Conservation (phyloP, 345 rosid genomes). For the Salix koriyanagi region DNA sequence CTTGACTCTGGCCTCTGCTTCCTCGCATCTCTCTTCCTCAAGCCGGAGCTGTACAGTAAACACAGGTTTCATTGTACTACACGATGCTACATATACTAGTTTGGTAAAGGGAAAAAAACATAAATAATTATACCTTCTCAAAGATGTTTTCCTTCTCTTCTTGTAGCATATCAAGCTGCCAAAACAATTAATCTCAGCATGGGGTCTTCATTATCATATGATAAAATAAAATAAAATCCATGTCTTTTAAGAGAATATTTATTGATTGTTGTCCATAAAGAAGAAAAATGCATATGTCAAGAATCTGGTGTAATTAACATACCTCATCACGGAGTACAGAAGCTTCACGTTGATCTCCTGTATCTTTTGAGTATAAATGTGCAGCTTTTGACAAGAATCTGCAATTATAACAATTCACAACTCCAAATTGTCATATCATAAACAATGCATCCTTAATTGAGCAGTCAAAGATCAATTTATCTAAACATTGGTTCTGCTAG, state of each 20-base stretch:
- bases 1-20: conserved; percentile 28
- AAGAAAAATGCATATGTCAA: not conserved
- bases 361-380: conserved; percentile 34
- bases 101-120: not conserved
- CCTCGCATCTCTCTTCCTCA: conserved; percentile 31
- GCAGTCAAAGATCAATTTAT: not conserved
- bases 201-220: not conserved
- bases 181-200: not conserved
- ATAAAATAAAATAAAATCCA: not conserved
- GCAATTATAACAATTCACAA: conserved; percentile 6
- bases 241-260: not conserved
- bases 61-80: not conserved
- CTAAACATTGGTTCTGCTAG: not conserved
- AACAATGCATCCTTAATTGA: not conserved
- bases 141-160: conserved; percentile 47
- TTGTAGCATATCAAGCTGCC: conserved; percentile 81
- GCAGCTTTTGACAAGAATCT: conserved; percentile 25
- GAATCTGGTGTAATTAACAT: conserved; percentile 13
- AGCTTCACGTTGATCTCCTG: conserved; percentile 76
- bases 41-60: conserved; percentile 24
- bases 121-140: conserved; percentile 20
- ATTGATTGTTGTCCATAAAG: not conserved
- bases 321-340: conserved; percentile 98
- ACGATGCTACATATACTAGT: not conserved
- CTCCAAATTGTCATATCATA: not conserved